phyloP scores from a whole-genome alignment of 352 stramenopile genomes.

The Phytopythium vexans region DNA sequence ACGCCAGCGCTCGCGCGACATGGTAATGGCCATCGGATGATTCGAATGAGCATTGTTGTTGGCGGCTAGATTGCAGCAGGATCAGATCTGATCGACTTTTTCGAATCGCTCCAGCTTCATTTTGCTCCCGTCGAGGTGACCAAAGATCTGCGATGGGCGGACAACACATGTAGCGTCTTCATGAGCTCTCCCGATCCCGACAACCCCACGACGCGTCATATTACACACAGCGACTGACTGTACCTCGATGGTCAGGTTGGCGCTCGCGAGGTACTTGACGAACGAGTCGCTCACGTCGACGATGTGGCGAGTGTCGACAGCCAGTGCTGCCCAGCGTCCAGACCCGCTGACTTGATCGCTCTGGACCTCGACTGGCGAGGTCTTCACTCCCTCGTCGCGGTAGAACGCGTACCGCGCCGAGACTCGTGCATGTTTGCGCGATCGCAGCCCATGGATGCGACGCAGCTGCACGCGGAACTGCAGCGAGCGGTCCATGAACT shows the following conservation, averaged over 20 bases:
- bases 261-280: conserved; percentile 44
- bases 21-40: too few relatives aligned
- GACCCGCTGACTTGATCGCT: background rate
- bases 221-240: conserved; percentile 1
- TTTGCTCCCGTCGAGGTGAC: conserved; percentile 4
- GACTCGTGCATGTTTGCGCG: conserved; percentile 33
- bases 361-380: conserved; percentile 12
- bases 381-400: conserved; percentile 28
- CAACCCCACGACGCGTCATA: background rate
- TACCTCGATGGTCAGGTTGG: conserved; percentile 48
- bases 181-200: too few relatives aligned
- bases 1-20: too few relatives aligned
- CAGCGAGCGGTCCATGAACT: conserved; percentile 48
- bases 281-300: conserved; percentile 51
- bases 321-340: conserved; percentile 9
- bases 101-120: conserved; percentile 1
- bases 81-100: too few relatives aligned
- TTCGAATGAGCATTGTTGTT: too few relatives aligned
- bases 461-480: conserved; percentile 39
- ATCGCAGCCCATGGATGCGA: conserved; percentile 15
- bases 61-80: too few relatives aligned
- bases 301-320: conserved; percentile 25
- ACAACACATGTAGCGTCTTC: background rate
- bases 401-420: conserved; percentile 49
- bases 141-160: conserved; percentile 15